Evolutionary conservation across 1,284 basidiomycete species (phyloP), one percentile per base, ranked within the genome.

Genomic region (Macrocystidia cucumis): DNA sequence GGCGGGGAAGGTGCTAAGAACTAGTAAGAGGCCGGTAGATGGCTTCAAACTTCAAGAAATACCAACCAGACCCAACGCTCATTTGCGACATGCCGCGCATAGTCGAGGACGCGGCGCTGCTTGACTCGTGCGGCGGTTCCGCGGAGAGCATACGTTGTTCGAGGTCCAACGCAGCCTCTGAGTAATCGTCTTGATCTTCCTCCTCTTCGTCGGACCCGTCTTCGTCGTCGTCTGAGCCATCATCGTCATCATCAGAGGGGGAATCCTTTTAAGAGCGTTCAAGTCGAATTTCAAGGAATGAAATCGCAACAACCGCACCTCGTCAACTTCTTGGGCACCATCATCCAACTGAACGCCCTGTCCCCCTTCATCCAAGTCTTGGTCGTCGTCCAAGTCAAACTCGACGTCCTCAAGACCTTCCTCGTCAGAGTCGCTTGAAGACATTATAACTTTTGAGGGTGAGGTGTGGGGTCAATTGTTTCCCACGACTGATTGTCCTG

Each of bases 361-460:
- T 66, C 66, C 26, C 72, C 70, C 24, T 62, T 65, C 25, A n/a
- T 58, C 53, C 35, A 55, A 48, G 12, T 57, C 57, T 14, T 43
- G 38, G 41, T 65, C 60, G 19, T 68, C 53, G 36, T 64, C 62
- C 37, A 63, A 63, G 25, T 76, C 75, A 36, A 61, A 63, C 37
- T 71, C 71, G 34, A 77, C 62, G 34, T 65, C 72, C 40, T 79
- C 77, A 36, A 67, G 65, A 37, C 59, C 67, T 37, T 79, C 77
- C 13, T 75, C 75, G 40, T 84, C 81, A 11, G 76, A 80, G 51
- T 83, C 80, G 50, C 67, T 75, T 27, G 59, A 64, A 19, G 63
- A 54, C 76, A 78, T 78, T 35, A 22, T n/a, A 24, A 27, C 13
- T 23, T 16, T 22, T 18, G 24, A 19, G 13, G 37, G 14, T 37